Conservation (phyloP, 1,139 yeast genomes). For the Candida sanyaensis region DNA sequence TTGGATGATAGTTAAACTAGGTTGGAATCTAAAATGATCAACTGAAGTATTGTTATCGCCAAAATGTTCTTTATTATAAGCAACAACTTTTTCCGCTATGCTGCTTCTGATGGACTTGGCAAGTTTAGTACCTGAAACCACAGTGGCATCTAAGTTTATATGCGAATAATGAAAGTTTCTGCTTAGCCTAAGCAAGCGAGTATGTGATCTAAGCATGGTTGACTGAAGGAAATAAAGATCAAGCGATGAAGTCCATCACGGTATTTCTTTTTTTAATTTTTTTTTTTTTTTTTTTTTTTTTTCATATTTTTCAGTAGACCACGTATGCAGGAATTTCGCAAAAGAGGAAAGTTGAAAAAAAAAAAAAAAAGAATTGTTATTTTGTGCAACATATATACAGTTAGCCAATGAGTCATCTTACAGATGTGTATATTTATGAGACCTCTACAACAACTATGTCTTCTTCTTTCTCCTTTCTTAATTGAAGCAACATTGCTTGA, state of each 20-base stretch:
- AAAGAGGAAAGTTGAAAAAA: not conserved
- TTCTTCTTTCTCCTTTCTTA: slow-evolving; percentile 20
- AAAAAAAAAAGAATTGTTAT: too few relatives aligned
- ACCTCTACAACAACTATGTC: slow-evolving; percentile 3
- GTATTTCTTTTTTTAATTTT: not conserved
- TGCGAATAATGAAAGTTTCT: slow-evolving; percentile 18
- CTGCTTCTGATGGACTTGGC: slow-evolving; percentile 40
- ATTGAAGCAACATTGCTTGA: slow-evolving; percentile 43
- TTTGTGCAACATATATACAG: not conserved
- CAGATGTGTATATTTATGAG: not conserved
- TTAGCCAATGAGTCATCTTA: slow-evolving; percentile 1
- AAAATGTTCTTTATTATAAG: slow-evolving; percentile 34
- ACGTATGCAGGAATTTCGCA: not conserved
- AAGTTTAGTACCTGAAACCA: slow-evolving; percentile 46
- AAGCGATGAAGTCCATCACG: too few relatives aligned
- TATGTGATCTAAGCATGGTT: slow-evolving; percentile 3
- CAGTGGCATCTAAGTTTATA: slow-evolving; percentile 32
- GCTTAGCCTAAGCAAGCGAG: slow-evolving; percentile 5
- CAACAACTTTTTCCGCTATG: slow-evolving; percentile 45
- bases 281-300: not conserved
- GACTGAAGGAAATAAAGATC: not conserved
- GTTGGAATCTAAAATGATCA: slow-evolving; percentile 52
- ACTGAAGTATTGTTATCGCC: slow-evolving; percentile 16
- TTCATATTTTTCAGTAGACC: not conserved
- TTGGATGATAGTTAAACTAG: slow-evolving; percentile 81